phyloP scores from a whole-genome alignment of 23 red algal species.

The Gracilaria gracilis region DNA sequence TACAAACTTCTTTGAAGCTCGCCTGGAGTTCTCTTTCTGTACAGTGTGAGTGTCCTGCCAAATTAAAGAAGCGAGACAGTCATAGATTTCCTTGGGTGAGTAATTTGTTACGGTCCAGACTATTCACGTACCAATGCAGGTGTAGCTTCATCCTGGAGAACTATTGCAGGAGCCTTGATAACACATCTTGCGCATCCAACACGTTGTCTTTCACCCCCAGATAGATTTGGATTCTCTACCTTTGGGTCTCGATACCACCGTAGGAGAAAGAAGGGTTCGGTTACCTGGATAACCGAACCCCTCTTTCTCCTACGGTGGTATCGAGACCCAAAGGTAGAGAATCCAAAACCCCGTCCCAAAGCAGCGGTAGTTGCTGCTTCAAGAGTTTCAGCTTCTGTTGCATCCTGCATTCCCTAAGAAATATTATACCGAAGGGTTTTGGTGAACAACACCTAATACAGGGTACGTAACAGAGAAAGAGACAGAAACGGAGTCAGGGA shows the following conservation, averaged over 20 bases:
- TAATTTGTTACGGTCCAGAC: background rate
- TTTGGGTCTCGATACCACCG: too few relatives aligned
- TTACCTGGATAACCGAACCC: constrained; percentile 86
- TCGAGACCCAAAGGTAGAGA: constrained; percentile 81
- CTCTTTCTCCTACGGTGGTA: constrained; percentile 85
- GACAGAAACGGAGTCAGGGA: background rate
- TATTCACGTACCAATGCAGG: constrained; percentile 69
- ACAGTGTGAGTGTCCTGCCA: constrained; percentile 80
- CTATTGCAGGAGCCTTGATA: constrained; percentile 78
- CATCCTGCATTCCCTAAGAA: constrained; percentile 84
- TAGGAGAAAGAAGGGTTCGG: too few relatives aligned
- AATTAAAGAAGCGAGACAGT: constrained; percentile 1
- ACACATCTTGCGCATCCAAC: constrained; percentile 88
- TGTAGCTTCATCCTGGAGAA: constrained; percentile 92
- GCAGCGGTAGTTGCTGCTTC: constrained; percentile 76
- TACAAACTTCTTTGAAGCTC: constrained; percentile 72
- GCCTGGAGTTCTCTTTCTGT: constrained; percentile 89
- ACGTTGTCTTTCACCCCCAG: constrained; percentile 95
- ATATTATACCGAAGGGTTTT: constrained; percentile 89
- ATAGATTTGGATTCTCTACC: too few relatives aligned
- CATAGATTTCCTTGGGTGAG: background rate
- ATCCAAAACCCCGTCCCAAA: constrained; percentile 76
- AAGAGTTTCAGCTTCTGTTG: constrained; percentile 56
- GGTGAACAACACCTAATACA: constrained; percentile 95
- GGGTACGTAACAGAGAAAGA: background rate